Conservation (phyloP, 805 yeast species). For the Candida koratica region DNA sequence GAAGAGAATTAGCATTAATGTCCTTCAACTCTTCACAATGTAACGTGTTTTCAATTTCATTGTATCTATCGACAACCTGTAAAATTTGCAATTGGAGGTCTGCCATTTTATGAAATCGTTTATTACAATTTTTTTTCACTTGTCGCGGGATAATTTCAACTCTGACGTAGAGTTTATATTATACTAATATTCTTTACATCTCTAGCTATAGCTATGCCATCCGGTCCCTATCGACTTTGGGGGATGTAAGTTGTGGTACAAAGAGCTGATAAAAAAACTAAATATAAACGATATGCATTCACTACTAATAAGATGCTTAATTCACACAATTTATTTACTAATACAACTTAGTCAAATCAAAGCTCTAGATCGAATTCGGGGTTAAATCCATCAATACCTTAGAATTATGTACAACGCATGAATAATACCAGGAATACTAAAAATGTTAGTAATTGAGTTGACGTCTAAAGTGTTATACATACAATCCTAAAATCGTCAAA, state of each 20-base stretch:
- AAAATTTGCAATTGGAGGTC: constrained; percentile 63
- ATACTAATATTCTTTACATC: not conserved
- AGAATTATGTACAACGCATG: constrained; percentile 59
- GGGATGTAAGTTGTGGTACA: too few species aligned
- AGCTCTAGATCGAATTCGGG: too few species aligned
- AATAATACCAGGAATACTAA: constrained; percentile 63
- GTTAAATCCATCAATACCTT: constrained; percentile 11
- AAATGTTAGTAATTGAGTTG: constrained; percentile 18
- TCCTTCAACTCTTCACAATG: constrained; percentile 56
- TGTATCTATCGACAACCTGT: constrained; percentile 54
- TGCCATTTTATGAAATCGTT: constrained; percentile 44
- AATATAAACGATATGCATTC: too few species aligned
- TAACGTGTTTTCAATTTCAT: constrained; percentile 65
- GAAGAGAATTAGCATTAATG: constrained; percentile 59
- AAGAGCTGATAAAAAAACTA: too few species aligned
- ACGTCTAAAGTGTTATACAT: not conserved
- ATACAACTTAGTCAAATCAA: too few species aligned
- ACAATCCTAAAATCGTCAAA: constrained; percentile 60
- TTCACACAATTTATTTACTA: too few species aligned
- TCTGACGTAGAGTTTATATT: not conserved
- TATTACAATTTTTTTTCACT: constrained; percentile 8
- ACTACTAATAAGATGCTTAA: too few species aligned
- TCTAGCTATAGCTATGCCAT: too few species aligned
- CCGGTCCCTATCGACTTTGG: too few species aligned
- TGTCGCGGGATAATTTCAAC: constrained; percentile 4